A percentile compares a stretch with the other conserved stretches of the same genome.
phyloP scores from a whole-genome alignment of 257 asterid genomes.

The Leptodermis oblonga region DNA sequence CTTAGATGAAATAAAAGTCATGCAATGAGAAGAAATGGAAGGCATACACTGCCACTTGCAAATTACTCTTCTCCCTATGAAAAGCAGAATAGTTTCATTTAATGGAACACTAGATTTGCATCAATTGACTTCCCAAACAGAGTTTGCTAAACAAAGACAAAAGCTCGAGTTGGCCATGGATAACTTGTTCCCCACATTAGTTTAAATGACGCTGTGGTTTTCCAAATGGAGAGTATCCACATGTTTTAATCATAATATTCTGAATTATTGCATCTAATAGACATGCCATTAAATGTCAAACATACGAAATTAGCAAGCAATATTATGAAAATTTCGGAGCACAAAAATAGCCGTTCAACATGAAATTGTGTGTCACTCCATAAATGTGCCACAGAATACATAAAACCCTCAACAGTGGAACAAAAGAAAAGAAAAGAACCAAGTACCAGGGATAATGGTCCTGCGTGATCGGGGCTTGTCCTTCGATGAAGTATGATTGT shows the following conservation, averaged over 20 bases:
- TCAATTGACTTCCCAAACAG: not conserved
- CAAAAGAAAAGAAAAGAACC: conserved; percentile 9
- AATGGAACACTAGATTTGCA: not conserved
- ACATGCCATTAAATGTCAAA: not conserved
- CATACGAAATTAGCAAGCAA: not conserved
- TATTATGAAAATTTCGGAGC: not conserved
- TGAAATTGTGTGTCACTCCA: not conserved
- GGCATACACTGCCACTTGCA: not conserved
- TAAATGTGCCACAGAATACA: not conserved
- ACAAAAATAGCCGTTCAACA: not conserved
- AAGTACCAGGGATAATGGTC: conserved; percentile 42
- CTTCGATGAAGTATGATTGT: conserved; percentile 8
- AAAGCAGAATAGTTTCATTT: not conserved
- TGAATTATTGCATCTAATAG: not conserved
- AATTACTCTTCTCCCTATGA: not conserved
- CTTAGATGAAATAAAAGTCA: not conserved
- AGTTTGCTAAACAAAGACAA: not conserved
- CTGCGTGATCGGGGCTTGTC: conserved; percentile 6
- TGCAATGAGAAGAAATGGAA: not conserved
- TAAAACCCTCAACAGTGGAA: not conserved
- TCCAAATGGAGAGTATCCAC: not conserved
- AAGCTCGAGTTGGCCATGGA: not conserved
- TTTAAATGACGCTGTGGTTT: not conserved
- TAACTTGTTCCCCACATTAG: not conserved
- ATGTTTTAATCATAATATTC: not conserved